Base-by-base conservation (phyloP, 306 rosid species). In the Mimosa bimucronata region DNA sequence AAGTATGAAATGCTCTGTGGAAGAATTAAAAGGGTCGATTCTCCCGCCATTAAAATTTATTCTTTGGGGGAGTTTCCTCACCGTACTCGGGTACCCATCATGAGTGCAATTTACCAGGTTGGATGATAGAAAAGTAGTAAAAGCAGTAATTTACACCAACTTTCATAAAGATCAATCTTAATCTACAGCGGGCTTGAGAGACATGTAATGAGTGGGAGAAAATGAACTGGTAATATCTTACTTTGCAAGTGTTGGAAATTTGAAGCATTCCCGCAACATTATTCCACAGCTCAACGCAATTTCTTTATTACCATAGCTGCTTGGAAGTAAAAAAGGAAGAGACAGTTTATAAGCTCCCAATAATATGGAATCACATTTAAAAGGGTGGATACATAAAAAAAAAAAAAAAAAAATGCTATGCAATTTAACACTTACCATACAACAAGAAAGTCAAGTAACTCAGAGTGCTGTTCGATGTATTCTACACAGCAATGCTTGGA, bases 201-300 rank as follows among this genome's bases (percentile, higher is more conserved):
- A 50, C 68, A 81, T 23, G 69, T 67, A 40, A 23, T 53, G 31
- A 44, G 77, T 28, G 74, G 53, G 53, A n/a, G 37, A 25, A 65
- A 81, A 28, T 1, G n/a, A 70, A 66, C 79, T 5, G 48, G 72
- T 37, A 72, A 69, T 75, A 71, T 77, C 94, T 90, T 90, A 95
- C 99, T 93, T 90, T 82, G 97, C 98, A 66, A 93, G 92, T 80
- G 84, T 65, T 13, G 93, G 89, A 77, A 91, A 91, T 83, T 90
- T 95, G 87, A 95, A 89, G 90, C 99, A 93, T 75, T 95, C 98
- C 85, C 98, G 90, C 93, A 95, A 83, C 97, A 95, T 95, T 84
- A 71, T 81, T 85, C 98, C 99, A 86, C 92, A 90, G 86, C 86
- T 91, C 86, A 95, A 83, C 64, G 99, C 97, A 84, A 93, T 87